Conservation (phyloP, 768 basidiomycete species). For the Hysterangium stoloniferum region DNA sequence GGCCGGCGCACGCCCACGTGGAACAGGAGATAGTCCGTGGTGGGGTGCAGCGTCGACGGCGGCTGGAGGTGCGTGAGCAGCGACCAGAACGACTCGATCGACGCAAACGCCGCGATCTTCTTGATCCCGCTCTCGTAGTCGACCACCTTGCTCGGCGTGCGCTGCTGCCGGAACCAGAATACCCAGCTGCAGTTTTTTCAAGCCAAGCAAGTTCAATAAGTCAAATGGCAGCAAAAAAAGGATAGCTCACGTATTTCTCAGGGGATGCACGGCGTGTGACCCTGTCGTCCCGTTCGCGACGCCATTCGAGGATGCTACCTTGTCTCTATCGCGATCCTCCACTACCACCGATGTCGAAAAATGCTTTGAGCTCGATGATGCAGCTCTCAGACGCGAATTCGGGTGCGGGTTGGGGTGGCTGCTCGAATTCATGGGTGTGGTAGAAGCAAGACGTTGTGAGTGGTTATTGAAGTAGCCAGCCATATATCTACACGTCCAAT, state of each 20-base stretch:
- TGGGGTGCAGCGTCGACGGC: slow-evolving; percentile 76
- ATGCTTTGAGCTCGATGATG: slow-evolving; percentile 49
- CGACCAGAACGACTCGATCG: slow-evolving; percentile 94
- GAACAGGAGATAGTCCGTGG: slow-evolving; percentile 93
- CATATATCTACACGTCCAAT: slow-evolving; percentile 27
- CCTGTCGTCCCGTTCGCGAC: slow-evolving; percentile 28
- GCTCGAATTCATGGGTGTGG: slow-evolving; percentile 9
- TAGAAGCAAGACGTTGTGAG: slow-evolving; percentile 33
- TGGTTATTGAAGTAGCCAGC: slow-evolving; percentile 81
- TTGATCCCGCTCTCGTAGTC: slow-evolving; percentile 96
- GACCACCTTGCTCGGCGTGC: slow-evolving; percentile 82
- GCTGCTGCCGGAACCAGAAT: slow-evolving; percentile 89
- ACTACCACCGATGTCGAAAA: slow-evolving; percentile 56
- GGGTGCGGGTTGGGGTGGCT: slow-evolving; percentile 9
- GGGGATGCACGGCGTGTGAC: slow-evolving; percentile 50
- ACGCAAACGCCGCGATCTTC: slow-evolving; percentile 83
- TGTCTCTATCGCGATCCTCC: slow-evolving; percentile 35
- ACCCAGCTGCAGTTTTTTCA: slow-evolving; percentile 52
- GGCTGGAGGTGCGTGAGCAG: slow-evolving; percentile 87
- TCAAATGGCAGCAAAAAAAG: slow-evolving; percentile 24
- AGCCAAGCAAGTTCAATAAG: background rate
- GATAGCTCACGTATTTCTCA: slow-evolving; percentile 87
- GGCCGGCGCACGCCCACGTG: slow-evolving; percentile 79
- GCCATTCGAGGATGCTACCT: slow-evolving; percentile 28
- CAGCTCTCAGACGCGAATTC: slow-evolving; percentile 35